Percentiles rank a stretch among this genome's conserved stretches.
phyloP scores from a whole-genome alignment of 257 asterid genomes.

The Solanum ossicruentum region DNA sequence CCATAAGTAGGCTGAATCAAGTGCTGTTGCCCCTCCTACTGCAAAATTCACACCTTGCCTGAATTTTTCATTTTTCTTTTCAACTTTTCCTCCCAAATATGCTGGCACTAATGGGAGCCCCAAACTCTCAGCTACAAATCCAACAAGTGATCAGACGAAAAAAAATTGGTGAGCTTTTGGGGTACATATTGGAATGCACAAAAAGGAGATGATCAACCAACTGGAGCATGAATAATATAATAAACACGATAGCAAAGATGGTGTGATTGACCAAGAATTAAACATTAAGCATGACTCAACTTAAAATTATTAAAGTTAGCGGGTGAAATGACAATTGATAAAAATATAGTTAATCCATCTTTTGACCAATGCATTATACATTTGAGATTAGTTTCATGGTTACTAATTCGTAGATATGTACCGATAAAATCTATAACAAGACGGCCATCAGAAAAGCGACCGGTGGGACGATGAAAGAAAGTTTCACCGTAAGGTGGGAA shows the following conservation, averaged over 20 bases:
- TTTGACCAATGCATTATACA: too few species aligned
- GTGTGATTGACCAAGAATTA: too few species aligned
- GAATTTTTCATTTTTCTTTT: not conserved
- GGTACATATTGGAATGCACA: not conserved
- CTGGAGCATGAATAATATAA: too few species aligned
- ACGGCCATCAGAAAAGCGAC: constrained; percentile 47
- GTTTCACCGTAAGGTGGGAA: constrained; percentile 40
- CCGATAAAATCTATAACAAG: constrained; percentile 54
- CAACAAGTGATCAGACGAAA: not conserved
- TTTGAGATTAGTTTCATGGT: too few species aligned
- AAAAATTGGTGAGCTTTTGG: not conserved
- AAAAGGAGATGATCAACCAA: not conserved
- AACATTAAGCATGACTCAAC: too few species aligned
- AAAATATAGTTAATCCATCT: too few species aligned
- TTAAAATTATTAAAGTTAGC: too few species aligned
- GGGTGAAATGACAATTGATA: too few species aligned
- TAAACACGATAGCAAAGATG: too few species aligned
- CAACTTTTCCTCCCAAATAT: constrained; percentile 5
- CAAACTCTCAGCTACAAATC: constrained; percentile 23
- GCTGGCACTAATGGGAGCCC: constrained; percentile 30
- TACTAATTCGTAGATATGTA: not conserved
- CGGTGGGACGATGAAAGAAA: constrained; percentile 42
- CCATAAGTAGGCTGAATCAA: constrained; percentile 13
- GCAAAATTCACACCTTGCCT: constrained; percentile 39
- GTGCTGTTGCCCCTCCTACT: constrained; percentile 37